phyloP scores from a whole-genome alignment of 2,329 filamentous ascomycete genomes.

The Penicillium sp. region DNA sequence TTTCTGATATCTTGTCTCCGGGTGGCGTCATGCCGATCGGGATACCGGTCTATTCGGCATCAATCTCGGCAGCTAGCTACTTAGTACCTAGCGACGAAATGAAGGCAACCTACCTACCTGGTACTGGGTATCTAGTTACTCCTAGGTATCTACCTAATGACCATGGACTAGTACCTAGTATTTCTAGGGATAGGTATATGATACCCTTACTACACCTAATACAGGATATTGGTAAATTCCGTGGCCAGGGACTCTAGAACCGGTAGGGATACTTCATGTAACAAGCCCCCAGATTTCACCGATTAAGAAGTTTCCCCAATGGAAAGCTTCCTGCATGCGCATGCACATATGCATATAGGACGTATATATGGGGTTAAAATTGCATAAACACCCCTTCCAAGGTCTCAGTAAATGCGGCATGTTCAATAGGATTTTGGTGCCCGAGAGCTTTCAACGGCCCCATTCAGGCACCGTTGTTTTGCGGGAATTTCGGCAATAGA shows the following conservation, averaged over 20 bases:
- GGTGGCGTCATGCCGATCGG: slow-evolving; percentile 12
- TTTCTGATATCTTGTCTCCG: not conserved
- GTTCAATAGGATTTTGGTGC: not conserved
- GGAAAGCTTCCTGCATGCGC: not conserved
- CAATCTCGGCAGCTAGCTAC: slow-evolving; percentile 10
- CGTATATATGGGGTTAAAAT: not conserved
- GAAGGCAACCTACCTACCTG: not conserved
- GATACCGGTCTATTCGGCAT: slow-evolving; percentile 9
- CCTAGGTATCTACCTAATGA: too few species aligned
- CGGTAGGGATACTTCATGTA: too few species aligned
- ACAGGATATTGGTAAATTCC: too few species aligned
- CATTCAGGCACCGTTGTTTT: not conserved
- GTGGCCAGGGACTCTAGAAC: too few species aligned
- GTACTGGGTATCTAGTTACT: too few species aligned
- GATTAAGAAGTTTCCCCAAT: not conserved
- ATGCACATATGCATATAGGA: not conserved
- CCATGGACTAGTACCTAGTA: too few species aligned
- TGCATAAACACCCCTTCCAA: not conserved
- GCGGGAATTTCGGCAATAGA: slow-evolving; percentile 7
- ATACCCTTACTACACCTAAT: too few species aligned
- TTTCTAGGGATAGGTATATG: too few species aligned
- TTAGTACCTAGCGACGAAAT: not conserved
- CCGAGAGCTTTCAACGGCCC: not conserved
- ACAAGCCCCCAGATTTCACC: too few species aligned
- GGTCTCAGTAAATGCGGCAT: not conserved